phyloP scores from a whole-genome alignment of 2,329 filamentous ascomycete species.

The Fusarium ambrosium region DNA sequence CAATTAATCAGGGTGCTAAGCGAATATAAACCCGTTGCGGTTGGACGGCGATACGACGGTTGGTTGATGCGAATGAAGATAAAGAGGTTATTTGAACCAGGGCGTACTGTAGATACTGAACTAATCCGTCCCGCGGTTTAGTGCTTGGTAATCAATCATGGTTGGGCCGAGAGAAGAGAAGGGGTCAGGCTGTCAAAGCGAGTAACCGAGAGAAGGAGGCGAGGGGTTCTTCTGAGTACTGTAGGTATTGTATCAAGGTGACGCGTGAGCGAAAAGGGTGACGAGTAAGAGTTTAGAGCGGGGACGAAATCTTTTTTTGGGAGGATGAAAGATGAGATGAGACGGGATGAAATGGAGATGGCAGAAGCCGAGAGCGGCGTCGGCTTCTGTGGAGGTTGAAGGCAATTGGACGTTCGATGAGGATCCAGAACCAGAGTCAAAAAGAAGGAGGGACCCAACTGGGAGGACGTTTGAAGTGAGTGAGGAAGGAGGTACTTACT shows the following conservation, averaged over 20 bases:
- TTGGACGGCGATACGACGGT: slow-evolving; percentile 18
- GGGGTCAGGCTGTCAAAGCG: slow-evolving; percentile 12
- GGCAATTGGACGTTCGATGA: not conserved
- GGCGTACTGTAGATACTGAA: slow-evolving; percentile 4
- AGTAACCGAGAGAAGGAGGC: slow-evolving; percentile 1
- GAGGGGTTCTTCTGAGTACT: not conserved
- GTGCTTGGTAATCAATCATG: slow-evolving; percentile 42
- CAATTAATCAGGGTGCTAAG: slow-evolving; percentile 23
- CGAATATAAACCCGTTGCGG: slow-evolving; percentile 24
- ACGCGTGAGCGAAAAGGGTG: slow-evolving; percentile 19
- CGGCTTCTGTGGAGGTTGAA: slow-evolving; percentile 18
- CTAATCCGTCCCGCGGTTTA: slow-evolving; percentile 33
- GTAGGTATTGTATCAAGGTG: slow-evolving; percentile 1
- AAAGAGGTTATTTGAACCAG: slow-evolving; percentile 25
- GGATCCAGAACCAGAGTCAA: slow-evolving; percentile 10
- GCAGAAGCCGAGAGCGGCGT: slow-evolving; percentile 7
- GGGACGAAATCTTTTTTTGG: not conserved
- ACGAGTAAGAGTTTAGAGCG: slow-evolving; percentile 10
- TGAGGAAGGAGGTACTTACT: slow-evolving; percentile 2
- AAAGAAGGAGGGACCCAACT: slow-evolving; percentile 9
- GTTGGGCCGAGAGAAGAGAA: slow-evolving; percentile 6
- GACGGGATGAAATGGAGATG: slow-evolving; percentile 1
- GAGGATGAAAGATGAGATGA: slow-evolving; percentile 6
- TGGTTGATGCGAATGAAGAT: slow-evolving; percentile 5
- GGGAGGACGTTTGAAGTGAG: slow-evolving; percentile 18